Evolutionary conservation across 139 green algal species (phyloP), one percentile per base, ranked within the genome.

Genomic region (Mychonastes homosphaera): DNA sequence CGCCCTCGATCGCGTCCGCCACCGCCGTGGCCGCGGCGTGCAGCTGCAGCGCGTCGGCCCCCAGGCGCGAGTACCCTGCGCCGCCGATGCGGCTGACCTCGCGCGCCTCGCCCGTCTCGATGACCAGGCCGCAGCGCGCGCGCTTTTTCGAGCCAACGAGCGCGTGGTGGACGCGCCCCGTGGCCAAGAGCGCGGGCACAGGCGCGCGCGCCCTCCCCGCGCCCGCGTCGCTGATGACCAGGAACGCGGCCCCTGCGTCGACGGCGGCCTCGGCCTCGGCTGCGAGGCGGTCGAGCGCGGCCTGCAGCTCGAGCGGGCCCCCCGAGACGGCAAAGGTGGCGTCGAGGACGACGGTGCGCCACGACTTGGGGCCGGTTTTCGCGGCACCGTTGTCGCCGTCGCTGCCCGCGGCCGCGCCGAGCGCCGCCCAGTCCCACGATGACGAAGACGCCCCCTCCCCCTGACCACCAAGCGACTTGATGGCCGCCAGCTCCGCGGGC

Each of bases 81-180:
- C 83, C 85, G 28, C 72, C 81, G 46, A 97, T 85, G 64, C 90
- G 80, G 19, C 62, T 83, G 48, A 89, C 64, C 6, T 84, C 79
- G 29, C 78, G 33, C 34, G 77, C 67, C 70, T 96, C 89, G 10
- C 67, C 86, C 19, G 67, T 81, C 66, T 96, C 89, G 46, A 95
- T 65, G 23, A 95, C 36, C 56, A 95, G 64, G 2, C 79, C 87
- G 10, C 87, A 79, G 16, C 69, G 76, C 23, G 71, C 80, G 24
- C 86, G 73, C 61, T 77, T 65, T 66, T 83, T 77, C 19, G 69
- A 57, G 32, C 21, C 30, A 24, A 97, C 79, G 54, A 97, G 76
- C 60, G 87, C 70, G 63, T 95, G 84, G 69, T 97, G 90, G 64
- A 95, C 90, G 13, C 78, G 68, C 27, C 90, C 90, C n/a, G 73